Evolutionary conservation across 345 rosid genomes (phyloP), one percentile per base, ranked within the genome.

Genomic region (Bruguiera sexangula): DNA sequence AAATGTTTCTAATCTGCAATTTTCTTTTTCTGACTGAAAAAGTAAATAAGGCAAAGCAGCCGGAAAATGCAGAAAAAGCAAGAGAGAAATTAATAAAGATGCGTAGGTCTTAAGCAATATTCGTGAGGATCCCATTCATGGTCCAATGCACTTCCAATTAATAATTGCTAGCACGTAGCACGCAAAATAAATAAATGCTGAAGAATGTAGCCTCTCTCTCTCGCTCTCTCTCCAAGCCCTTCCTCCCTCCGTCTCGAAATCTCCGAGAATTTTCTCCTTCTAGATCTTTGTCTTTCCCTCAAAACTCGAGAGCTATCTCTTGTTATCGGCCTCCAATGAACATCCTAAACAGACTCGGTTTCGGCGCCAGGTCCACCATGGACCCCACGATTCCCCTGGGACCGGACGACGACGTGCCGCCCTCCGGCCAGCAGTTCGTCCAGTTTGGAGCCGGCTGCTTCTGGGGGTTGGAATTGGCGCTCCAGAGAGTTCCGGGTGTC

Each of bases 371-470:
- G 76, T 62, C 81, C 18, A 73, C 82, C 52, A 79, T 74, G 84
- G 89, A 86, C 68, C 84, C 92, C 2, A 79, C 95, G 36, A 81
- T 89, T 80, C 81, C 90, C 31, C 97, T 89, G 67, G 89, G 89
- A 22, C 71, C 88, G 2, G 99, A 95, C 63, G 88, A 85, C 24
- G 96, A 90, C 54, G 27, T 76, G 1, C 99, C 96, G 1, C 80
- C 88, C 9, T 82, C 93, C 0, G 97, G 96, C 11, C 93, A 88
- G 82, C 81, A 72, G 39, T 92, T 92, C 71, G 85, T 83, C 10
- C 96, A 95, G 72, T 88, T 95, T 70, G 99, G 96, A 1, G 99
- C 97, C 0, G 99, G 99, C 0, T 94, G 99, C 69, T 94, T 94
- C 76, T 94, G 99, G 99, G 97, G 99, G 0, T 88, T 90, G 1